phyloP scores from a whole-genome alignment of 2,329 filamentous ascomycete species.

The Tolypocladium ovalisporum region DNA sequence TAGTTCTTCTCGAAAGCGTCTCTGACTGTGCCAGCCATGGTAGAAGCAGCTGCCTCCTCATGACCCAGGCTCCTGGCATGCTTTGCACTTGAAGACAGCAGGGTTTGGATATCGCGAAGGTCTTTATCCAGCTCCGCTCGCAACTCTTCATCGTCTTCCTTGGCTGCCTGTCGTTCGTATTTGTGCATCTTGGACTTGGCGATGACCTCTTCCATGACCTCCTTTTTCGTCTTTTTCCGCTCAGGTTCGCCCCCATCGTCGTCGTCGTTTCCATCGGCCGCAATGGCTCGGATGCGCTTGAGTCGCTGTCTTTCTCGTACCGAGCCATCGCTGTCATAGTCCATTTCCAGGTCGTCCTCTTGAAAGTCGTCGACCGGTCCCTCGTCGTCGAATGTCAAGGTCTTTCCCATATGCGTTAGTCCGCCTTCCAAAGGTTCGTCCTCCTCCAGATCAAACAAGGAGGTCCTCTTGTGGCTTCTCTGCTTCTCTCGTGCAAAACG shows the following conservation, averaged over 20 bases:
- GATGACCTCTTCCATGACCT: slow-evolving; percentile 96
- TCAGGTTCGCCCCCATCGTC: slow-evolving; percentile 53
- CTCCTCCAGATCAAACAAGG: slow-evolving; percentile 81
- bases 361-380: slow-evolving; percentile 62
- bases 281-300: slow-evolving; percentile 42
- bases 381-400: slow-evolving; percentile 51
- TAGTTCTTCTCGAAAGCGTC: slow-evolving; percentile 74
- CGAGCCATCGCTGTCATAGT: slow-evolving; percentile 45
- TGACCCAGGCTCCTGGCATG: slow-evolving; percentile 20
- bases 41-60: slow-evolving; percentile 12
- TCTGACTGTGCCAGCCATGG: slow-evolving; percentile 46
- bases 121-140: slow-evolving; percentile 77
- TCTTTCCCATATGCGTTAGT: slow-evolving; percentile 76
- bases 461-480: slow-evolving; percentile 61
- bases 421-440: slow-evolving; percentile 45
- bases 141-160: slow-evolving; percentile 87
- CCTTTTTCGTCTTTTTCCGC: slow-evolving; percentile 86
- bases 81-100: slow-evolving; percentile 47
- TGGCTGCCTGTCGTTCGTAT: slow-evolving; percentile 82
- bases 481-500: slow-evolving; percentile 85
- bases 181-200: slow-evolving; percentile 95
- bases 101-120: slow-evolving; percentile 61
- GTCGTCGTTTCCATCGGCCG: slow-evolving; percentile 33
- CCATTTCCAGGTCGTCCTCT: slow-evolving; percentile 57
- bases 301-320: slow-evolving; percentile 42